A percentile compares a stretch with the other conserved stretches of the same genome.
These are phyloP conservation scores for Amniculicola lignicola DNA, from an alignment of 495 filamentous ascomycete species.

Conservation along the genomic window DNA sequence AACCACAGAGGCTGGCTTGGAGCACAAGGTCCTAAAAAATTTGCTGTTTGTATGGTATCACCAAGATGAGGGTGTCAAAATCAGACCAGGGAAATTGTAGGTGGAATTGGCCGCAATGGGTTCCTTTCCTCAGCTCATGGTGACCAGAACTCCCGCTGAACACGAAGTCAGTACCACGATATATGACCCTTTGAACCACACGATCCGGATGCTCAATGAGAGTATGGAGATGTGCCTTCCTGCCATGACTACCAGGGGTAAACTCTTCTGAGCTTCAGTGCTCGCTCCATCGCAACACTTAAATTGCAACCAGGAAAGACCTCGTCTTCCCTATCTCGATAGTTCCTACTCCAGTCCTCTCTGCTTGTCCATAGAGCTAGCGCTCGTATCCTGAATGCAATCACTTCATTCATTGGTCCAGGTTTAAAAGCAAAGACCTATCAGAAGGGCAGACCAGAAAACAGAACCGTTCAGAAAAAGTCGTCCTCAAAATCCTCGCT, in stretches of 20 bases:
- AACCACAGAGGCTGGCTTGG: conserved; percentile 60
- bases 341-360: no score
- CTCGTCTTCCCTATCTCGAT: no score
- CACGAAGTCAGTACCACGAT: conserved; percentile 23
- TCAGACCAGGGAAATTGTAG: background rate
- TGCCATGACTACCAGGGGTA: conserved; percentile 18
- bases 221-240: conserved; percentile 43
- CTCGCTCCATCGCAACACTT: no score
- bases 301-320: no score
- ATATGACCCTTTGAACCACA: conserved; percentile 41
- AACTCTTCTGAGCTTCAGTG: no score
- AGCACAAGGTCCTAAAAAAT: conserved; percentile 79
- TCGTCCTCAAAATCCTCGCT: conserved; percentile 63
- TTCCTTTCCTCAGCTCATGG: background rate
- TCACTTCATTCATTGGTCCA: no score
- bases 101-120: background rate
- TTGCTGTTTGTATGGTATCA: conserved; percentile 61
- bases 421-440: no score
- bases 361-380: no score
- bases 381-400: no score
- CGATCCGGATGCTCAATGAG: conserved; percentile 41
- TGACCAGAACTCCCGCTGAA: conserved; percentile 12
- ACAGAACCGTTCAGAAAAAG: conserved; percentile 59
- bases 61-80: conserved; percentile 18
- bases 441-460: no score